Conservation (phyloP, 2,329 filamentous ascomycete genomes). For the Emmonsia crescens region DNA sequence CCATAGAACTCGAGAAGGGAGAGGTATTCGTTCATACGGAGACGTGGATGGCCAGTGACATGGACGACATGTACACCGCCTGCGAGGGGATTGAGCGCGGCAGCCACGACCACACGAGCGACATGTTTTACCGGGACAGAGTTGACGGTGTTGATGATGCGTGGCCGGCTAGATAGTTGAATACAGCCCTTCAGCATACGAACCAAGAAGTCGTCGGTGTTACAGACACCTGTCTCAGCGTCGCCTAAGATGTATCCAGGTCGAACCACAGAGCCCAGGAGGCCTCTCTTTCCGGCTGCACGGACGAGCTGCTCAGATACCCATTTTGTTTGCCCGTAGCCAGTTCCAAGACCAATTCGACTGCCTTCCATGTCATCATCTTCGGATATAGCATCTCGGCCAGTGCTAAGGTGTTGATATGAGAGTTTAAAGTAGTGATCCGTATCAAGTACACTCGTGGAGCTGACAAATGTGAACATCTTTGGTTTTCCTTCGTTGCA, state of each 20-base stretch:
- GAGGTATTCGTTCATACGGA: constrained; percentile 70
- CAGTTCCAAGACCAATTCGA: constrained; percentile 64
- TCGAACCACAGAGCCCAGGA: constrained; percentile 64
- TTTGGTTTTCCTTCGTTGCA: constrained; percentile 71
- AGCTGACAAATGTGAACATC: constrained; percentile 69
- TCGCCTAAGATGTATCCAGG: constrained; percentile 80
- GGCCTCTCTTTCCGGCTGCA: constrained; percentile 66
- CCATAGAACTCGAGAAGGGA: constrained; percentile 59
- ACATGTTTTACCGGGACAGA: constrained; percentile 81
- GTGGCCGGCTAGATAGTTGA: constrained; percentile 61
- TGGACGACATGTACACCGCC: constrained; percentile 52
- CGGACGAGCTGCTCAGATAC: constrained; percentile 60
- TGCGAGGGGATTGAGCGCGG: constrained; percentile 51
- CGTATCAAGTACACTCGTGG: constrained; percentile 71
- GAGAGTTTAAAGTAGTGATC: constrained; percentile 71
- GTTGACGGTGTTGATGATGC: constrained; percentile 80
- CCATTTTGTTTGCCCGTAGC: constrained; percentile 92
- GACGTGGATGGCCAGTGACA: constrained; percentile 66
- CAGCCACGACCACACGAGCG: constrained; percentile 64
- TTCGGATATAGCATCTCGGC: constrained; percentile 58
- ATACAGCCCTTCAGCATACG: constrained; percentile 79
- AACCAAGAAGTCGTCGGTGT: constrained; percentile 83
- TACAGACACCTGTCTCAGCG: constrained; percentile 56
- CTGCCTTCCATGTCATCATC: constrained; percentile 69
- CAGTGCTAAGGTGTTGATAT: constrained; percentile 47